phyloP scores from a whole-genome alignment of 78 protist species.

The Speleostelium caveatum region DNA sequence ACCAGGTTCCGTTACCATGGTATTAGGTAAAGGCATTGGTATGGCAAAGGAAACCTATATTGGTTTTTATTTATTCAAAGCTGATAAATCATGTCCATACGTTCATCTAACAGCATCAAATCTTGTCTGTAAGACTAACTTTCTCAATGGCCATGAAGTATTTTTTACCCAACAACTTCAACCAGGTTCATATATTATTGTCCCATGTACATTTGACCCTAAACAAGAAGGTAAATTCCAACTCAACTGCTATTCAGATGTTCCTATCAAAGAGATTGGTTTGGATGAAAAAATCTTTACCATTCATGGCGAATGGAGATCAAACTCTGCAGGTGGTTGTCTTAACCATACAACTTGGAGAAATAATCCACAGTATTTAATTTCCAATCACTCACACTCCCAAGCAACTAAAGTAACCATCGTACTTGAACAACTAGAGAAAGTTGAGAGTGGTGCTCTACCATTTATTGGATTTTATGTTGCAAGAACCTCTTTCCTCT shows the following conservation, averaged over 20 bases:
- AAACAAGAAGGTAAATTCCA: slow-evolving; percentile 58
- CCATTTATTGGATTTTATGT: slow-evolving; percentile 73
- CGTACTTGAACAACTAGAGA: slow-evolving; percentile 64
- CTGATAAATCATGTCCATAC: slow-evolving; percentile 38
- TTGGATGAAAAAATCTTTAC: slow-evolving; percentile 28
- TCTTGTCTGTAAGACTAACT: slow-evolving; percentile 39
- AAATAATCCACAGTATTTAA: slow-evolving; percentile 59
- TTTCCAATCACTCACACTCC: not conserved
- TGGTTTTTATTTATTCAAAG: slow-evolving; percentile 63
- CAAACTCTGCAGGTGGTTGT: slow-evolving; percentile 72
- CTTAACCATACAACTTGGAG: slow-evolving; percentile 72
- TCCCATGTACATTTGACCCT: slow-evolving; percentile 69
- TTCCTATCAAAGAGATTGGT: slow-evolving; percentile 1
- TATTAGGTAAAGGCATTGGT: slow-evolving; percentile 29
- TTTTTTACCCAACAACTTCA: slow-evolving; percentile 14
- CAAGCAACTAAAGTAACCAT: slow-evolving; percentile 29
- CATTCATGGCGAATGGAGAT: slow-evolving; percentile 61
- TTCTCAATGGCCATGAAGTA: slow-evolving; percentile 59
- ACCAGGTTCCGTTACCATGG: not conserved
- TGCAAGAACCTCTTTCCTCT: not conserved
- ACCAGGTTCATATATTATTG: slow-evolving; percentile 51
- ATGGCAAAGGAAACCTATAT: slow-evolving; percentile 43
- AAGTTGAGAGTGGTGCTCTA: slow-evolving; percentile 12
- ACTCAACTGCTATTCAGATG: slow-evolving; percentile 7
- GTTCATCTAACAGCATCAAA: slow-evolving; percentile 33